Conservation (phyloP, 2,329 filamentous ascomycete species). For the Alternaria ethzedia region DNA sequence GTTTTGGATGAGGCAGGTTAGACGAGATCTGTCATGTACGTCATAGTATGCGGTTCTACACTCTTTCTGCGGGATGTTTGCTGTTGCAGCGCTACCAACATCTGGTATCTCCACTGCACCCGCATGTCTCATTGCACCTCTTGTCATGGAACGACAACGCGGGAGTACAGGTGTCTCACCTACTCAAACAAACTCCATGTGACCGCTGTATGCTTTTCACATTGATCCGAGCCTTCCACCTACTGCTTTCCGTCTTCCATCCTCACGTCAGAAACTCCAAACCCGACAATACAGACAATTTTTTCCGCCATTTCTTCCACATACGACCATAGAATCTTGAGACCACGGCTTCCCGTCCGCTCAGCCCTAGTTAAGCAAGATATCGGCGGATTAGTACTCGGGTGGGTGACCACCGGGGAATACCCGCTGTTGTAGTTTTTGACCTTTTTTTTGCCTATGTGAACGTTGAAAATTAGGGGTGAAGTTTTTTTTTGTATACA, state of each 20-base stretch:
- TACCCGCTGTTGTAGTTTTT: not conserved
- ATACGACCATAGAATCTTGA: constrained; percentile 4
- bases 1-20: not conserved
- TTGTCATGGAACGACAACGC: not conserved
- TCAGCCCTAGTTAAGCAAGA: not conserved
- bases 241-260: no score
- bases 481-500: no score
- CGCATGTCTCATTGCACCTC: not conserved
- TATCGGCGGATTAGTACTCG: not conserved
- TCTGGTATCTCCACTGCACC: not conserved
- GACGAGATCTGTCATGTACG: not conserved
- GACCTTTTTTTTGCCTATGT: not conserved
- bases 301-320: not conserved
- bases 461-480: no score
- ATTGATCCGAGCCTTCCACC: no score
- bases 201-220: no score
- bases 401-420: no score
- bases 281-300: no score
- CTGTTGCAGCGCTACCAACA: not conserved
- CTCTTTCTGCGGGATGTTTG: not conserved
- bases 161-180: not conserved
- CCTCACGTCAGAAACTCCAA: no score
- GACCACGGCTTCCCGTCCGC: no score
- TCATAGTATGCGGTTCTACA: not conserved
- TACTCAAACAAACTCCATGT: not conserved